Evolutionary conservation across 164 flowering plant genomes (phyloP).

Genomic region (Kalanchoe fedtschenkoi): DNA sequence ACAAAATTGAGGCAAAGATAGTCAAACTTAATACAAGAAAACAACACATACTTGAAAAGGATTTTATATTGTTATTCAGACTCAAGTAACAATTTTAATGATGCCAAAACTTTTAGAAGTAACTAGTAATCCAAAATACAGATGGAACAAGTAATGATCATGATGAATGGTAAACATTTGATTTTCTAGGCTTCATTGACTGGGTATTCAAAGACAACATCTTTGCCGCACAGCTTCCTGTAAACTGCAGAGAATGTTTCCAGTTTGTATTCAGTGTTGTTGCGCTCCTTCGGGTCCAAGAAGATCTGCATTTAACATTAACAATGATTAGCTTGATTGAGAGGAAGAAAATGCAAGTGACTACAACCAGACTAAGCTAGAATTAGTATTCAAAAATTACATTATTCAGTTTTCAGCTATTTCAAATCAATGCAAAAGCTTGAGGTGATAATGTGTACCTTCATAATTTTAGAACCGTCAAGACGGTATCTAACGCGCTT

Average conservation of each 20-base stretch:
- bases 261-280: constrained; percentile 73
- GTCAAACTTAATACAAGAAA: no score
- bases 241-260: constrained; percentile 69
- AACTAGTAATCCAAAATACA: not conserved
- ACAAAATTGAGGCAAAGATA: no score
- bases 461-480: constrained; percentile 8
- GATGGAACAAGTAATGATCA: not conserved
- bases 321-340: not conserved
- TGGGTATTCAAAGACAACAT: constrained; percentile 78
- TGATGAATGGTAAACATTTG: not conserved
- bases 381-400: not conserved
- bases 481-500: constrained; percentile 6
- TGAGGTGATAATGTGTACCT: not conserved
- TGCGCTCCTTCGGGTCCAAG: constrained; percentile 71
- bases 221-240: constrained; percentile 76
- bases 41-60: not conserved
- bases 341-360: not conserved
- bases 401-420: not conserved
- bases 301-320: constrained; percentile 29
- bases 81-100: not conserved
- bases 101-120: not conserved
- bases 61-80: not conserved
- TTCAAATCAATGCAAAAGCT: no score
- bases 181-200: constrained; percentile 36
- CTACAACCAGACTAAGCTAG: not conserved